Evolutionary conservation across 2,329 filamentous ascomycete species (phyloP).

Genomic region (Aspergillus sp.): DNA sequence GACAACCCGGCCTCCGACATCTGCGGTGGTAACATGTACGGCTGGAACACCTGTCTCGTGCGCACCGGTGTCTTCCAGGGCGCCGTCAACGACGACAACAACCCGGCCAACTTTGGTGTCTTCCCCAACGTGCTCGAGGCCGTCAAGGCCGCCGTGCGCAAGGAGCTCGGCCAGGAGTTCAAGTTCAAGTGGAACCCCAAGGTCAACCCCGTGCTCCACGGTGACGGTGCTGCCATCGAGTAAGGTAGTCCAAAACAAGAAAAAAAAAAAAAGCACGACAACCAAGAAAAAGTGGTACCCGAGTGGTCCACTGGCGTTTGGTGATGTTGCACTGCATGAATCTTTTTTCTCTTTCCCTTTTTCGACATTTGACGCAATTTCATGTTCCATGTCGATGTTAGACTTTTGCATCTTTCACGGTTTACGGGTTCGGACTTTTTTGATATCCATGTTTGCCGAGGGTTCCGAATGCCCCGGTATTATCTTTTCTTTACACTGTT

Average conservation of each 20-base stretch:
- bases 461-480: not conserved
- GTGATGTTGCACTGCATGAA: constrained; percentile 4
- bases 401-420: constrained; percentile 5
- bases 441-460: constrained; percentile 20
- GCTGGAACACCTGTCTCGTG: constrained; percentile 77
- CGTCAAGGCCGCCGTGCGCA: constrained; percentile 63
- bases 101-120: constrained; percentile 73
- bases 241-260: constrained; percentile 30
- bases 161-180: constrained; percentile 72
- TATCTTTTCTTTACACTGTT: constrained; percentile 3
- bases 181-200: constrained; percentile 69
- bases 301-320: constrained; percentile 11
- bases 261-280: constrained; percentile 14
- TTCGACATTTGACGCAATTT: not conserved
- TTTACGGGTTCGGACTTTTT: constrained; percentile 20
- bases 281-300: constrained; percentile 3
- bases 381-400: constrained; percentile 2
- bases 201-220: constrained; percentile 65
- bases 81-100: constrained; percentile 71
- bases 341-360: constrained; percentile 3
- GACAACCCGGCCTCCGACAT: constrained; percentile 74
- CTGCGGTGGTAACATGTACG: constrained; percentile 75
- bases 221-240: constrained; percentile 54
- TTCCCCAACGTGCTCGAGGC: constrained; percentile 72
- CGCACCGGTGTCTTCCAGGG: constrained; percentile 77